Conservation (phyloP, 345 rosid species). For the Melaleuca quinquenervia region DNA sequence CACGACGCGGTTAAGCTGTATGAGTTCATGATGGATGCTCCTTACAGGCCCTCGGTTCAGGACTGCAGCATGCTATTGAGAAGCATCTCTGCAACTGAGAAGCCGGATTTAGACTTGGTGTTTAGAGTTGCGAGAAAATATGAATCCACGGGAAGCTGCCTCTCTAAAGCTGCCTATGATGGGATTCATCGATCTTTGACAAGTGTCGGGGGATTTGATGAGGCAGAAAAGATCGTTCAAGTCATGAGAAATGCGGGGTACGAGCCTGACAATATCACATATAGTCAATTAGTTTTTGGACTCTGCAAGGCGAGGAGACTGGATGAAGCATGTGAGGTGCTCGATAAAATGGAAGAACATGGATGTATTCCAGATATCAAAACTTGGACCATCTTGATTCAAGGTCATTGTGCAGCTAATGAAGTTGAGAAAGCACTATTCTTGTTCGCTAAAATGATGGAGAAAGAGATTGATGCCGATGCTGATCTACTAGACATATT, state of each 20-base stretch:
- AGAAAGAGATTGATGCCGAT: slow-evolving; percentile 40
- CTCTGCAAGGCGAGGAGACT: slow-evolving; percentile 70
- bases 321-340: slow-evolving; percentile 53
- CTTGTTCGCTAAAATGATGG: slow-evolving; percentile 51
- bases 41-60: slow-evolving; percentile 59
- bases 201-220: slow-evolving; percentile 45
- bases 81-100: slow-evolving; percentile 33
- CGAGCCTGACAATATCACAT: slow-evolving; percentile 74
- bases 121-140: slow-evolving; percentile 49
- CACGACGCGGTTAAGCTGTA: slow-evolving; percentile 68
- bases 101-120: slow-evolving; percentile 50
- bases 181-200: slow-evolving; percentile 74
- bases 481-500: slow-evolving; percentile 58
- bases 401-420: slow-evolving; percentile 60
- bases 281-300: slow-evolving; percentile 78
- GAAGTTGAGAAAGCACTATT: slow-evolving; percentile 50
- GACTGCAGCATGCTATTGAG: slow-evolving; percentile 54
- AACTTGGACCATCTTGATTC: slow-evolving; percentile 90
- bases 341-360: slow-evolving; percentile 56
- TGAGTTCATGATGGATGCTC: slow-evolving; percentile 87
- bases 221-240: slow-evolving; percentile 48
- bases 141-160: slow-evolving; percentile 38
- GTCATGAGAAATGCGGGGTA: slow-evolving; percentile 60
- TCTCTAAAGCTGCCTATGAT: slow-evolving; percentile 66
- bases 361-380: slow-evolving; percentile 62